Evolutionary conservation across 352 stramenopile species (phyloP).

Genomic region (Phytophthora niederhauseri): DNA sequence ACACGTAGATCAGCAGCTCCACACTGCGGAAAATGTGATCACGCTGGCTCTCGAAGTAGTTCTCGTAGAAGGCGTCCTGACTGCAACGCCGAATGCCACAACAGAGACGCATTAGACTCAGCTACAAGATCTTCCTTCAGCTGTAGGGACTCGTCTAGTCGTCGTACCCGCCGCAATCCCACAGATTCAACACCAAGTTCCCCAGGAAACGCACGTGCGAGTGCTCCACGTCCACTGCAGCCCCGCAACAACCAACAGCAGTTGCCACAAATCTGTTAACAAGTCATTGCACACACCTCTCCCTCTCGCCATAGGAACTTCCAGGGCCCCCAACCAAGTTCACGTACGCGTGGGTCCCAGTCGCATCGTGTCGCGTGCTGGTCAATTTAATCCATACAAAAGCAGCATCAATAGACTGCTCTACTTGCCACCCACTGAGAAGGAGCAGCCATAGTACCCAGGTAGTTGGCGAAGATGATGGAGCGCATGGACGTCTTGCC

Average conservation of each 20-base stretch:
- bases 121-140: background rate
- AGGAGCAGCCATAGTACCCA: constrained; percentile 59
- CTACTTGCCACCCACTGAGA: background rate
- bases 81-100: constrained; percentile 40
- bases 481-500: constrained; percentile 99
- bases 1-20: constrained; percentile 99
- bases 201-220: constrained; percentile 96
- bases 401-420: background rate
- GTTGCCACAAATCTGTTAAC: constrained; percentile 5
- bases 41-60: constrained; percentile 99
- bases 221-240: constrained; percentile 92
- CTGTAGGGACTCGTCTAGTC: background rate
- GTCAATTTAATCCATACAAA: background rate
- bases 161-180: constrained; percentile 97
- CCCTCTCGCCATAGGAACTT: background rate
- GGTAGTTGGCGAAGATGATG: constrained; percentile 99
- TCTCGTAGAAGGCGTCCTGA: constrained; percentile 99
- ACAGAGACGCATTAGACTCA: constrained; percentile 15
- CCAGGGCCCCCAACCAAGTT: background rate
- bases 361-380: constrained; percentile 97
- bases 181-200: constrained; percentile 99
- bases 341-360: constrained; percentile 93
- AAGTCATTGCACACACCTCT: background rate
- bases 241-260: constrained; percentile 3
- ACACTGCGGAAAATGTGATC: constrained; percentile 99